These are phyloP conservation scores for Phanerodontia chrysosporium DNA, from an alignment of 768 basidiomycete genomes.

Conservation along the genomic window DNA sequence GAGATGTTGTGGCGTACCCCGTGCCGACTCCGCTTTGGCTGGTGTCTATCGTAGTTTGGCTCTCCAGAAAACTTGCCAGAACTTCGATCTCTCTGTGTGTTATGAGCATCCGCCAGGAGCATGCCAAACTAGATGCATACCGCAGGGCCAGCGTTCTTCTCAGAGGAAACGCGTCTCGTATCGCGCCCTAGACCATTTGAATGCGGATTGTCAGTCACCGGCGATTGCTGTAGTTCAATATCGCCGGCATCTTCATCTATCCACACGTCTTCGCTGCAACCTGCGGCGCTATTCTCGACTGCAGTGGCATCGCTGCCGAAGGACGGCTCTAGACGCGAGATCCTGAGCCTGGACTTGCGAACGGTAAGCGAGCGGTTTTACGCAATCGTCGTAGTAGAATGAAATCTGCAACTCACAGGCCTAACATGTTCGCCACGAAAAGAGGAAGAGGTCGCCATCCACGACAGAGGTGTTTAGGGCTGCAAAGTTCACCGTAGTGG, in stretches of 20 bases:
- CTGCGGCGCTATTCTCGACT: neutral
- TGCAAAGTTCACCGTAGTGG: no score
- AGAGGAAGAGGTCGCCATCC: neutral
- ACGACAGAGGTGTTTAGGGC: no score
- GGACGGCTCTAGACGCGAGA: neutral
- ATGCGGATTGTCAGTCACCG: neutral
- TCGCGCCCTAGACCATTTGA: neutral
- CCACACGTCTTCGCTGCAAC: neutral
- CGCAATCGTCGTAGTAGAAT: no score
- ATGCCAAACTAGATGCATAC: no score
- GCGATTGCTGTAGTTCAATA: neutral
- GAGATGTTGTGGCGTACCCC: neutral
- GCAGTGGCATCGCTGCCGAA: neutral
- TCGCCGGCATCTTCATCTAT: neutral
- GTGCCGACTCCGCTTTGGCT: neutral
- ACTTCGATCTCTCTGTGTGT: no score
- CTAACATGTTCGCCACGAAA: neutral
- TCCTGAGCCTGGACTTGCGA: neutral
- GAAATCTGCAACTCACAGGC: neutral
- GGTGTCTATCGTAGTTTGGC: no score
- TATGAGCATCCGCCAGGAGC: no score
- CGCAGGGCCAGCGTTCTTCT: no score
- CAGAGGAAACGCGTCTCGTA: no score
- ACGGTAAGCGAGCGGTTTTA: no score
- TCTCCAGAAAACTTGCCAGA: no score